Percentiles rank a stretch among this genome's conserved stretches.
Conservation (phyloP, 225 moss, liverwort and hornwort species). For the Neckera pumila region DNA sequence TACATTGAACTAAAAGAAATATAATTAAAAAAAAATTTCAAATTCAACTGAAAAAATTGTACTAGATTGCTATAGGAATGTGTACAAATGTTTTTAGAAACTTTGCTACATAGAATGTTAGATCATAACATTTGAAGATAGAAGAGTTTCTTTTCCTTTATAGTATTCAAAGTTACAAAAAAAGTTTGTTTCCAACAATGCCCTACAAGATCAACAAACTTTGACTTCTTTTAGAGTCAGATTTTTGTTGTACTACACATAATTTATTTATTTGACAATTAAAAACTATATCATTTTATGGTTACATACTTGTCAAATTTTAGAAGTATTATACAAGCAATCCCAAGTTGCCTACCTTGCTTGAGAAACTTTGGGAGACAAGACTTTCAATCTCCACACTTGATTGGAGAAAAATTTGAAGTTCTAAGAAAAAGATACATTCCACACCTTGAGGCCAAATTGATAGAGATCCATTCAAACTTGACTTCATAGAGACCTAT, state of each 20-base stretch:
- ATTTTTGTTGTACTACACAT: accelerated
- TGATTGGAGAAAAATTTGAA: not conserved
- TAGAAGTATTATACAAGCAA: not conserved
- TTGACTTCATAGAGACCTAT: not conserved
- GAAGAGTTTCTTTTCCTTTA: not conserved
- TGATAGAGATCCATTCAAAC: too few species aligned
- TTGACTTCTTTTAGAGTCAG: not conserved
- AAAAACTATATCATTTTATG: not conserved
- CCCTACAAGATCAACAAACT: not conserved
- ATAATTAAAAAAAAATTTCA: too few species aligned
- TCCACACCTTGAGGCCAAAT: not conserved
- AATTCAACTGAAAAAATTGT: too few species aligned
- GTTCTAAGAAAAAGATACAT: not conserved
- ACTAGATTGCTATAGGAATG: too few species aligned
- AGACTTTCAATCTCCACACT: not conserved
- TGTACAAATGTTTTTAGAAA: not conserved
- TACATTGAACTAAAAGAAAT: too few species aligned
- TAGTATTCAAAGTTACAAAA: not conserved
- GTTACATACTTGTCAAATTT: not conserved
- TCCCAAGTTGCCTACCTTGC: not conserved
- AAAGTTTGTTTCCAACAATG: not conserved
- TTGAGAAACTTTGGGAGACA: not conserved
- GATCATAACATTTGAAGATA: not conserved
- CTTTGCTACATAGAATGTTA: not conserved
- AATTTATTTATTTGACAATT: not conserved